These are phyloP conservation scores for Clitopilus passeckerianus DNA, from an alignment of 768 basidiomycete species.

Conservation along the genomic window DNA sequence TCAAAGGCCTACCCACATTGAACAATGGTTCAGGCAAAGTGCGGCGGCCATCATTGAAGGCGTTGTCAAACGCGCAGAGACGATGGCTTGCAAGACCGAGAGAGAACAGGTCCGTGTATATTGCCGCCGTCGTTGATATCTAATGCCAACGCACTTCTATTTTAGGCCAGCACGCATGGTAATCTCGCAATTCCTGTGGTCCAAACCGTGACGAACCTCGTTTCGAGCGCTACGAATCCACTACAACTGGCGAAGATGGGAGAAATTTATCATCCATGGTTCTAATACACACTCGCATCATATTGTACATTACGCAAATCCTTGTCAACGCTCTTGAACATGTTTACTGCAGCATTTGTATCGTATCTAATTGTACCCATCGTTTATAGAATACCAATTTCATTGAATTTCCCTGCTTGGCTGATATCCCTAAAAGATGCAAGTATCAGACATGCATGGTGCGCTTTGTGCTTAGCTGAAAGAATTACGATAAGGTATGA, in stretches of 20 bases:
- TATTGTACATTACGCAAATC: background rate
- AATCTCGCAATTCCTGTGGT: constrained; percentile 52
- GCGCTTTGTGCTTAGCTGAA: no score
- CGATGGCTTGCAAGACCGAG: constrained; percentile 83
- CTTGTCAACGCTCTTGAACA: constrained; percentile 6
- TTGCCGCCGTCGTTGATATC: constrained; percentile 1
- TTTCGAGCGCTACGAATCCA: constrained; percentile 85
- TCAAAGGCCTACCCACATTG: constrained; percentile 51
- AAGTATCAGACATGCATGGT: no score
- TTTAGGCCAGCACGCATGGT: constrained; percentile 28
- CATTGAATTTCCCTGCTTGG: no score
- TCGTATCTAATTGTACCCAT: background rate
- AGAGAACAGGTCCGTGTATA: constrained; percentile 61
- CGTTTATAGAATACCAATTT: background rate
- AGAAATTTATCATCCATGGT: constrained; percentile 85
- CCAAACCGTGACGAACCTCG: constrained; percentile 77
- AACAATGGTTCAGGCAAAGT: constrained; percentile 49
- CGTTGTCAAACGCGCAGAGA: constrained; percentile 76
- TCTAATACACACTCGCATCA: constrained; percentile 32
- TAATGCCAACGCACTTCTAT: constrained; percentile 16
- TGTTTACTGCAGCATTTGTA: constrained; percentile 1
- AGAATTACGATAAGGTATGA: no score
- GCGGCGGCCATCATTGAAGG: constrained; percentile 58
- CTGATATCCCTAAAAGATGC: no score
- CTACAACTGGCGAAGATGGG: constrained; percentile 80